Base-by-base conservation (phyloP, 176 grass and related monocot genomes). In the Zoysia japonica region DNA sequence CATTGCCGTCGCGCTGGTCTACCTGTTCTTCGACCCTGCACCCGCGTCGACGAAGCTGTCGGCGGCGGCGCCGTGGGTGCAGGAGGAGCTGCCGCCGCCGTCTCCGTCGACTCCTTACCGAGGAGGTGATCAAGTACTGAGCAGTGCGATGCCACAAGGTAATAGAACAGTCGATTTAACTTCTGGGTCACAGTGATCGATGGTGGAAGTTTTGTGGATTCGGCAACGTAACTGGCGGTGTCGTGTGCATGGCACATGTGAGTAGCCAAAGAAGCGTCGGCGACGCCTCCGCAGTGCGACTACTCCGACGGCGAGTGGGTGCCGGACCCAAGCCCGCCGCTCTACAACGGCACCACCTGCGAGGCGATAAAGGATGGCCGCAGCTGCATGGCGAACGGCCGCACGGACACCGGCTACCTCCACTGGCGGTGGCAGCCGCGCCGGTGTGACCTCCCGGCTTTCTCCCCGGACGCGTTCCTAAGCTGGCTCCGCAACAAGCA, bases 351-450 rank as follows among this genome's bases (percentile, higher is more conserved):
- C 13, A 88, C 79, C 13, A 87, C 60, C 63, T 97, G 91, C 69
- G 70, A 68, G 53, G 90, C 91, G 13, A 94, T 94, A 77, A 97
- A 94, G 71, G 87, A 92, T 0, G 90, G 86, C 11, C 94, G 93
- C 77, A 97, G 93, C 65, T 97, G 94, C 83, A 90, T 90, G 94
- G 85, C 80, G 19, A 85, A 94, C 79, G 91, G 94, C 47, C 87
- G 91, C 2, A 85, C 87, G 2, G 94, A 97, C 74, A 88, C 85
- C 11, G 94, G 82, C 36, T 97, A 97, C 82, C 79, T 92, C 62
- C 76, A 90, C 77, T 94, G 91, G 94, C 82, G 85, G 47, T 97
- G 94, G 91, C 76, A 14, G 57, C 94, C 94, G 6, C 74, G 60
- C 11, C 13, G 62, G 8, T 97, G 94, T 80, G 15, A 20, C 9